These are phyloP conservation scores for Colletotrichum theobromicola DNA, from an alignment of 2,329 filamentous ascomycete genomes.

Conservation along the genomic window DNA sequence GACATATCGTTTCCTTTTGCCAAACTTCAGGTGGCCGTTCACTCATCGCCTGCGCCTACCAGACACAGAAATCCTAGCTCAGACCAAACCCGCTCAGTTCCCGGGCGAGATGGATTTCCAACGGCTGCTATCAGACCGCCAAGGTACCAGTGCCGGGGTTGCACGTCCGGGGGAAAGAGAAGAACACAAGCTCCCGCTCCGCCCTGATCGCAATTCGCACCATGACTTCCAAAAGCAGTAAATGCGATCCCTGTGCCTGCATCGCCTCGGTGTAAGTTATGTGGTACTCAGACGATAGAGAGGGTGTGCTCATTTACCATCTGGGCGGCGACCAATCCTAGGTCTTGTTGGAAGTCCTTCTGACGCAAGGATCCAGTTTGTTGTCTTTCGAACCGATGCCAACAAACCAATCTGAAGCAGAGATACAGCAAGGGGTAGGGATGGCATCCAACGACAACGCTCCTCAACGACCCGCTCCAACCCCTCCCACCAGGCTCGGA, in stretches of 20 bases:
- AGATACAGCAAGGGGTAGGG: neutral
- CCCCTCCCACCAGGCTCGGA: neutral
- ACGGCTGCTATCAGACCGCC: neutral
- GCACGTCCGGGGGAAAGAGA: neutral
- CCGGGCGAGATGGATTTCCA: neutral
- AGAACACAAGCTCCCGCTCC: neutral
- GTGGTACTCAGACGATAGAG: neutral
- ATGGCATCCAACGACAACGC: neutral
- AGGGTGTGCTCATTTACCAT: neutral
- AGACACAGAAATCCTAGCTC: neutral
- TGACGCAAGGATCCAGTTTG: neutral
- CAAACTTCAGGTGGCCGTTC: neutral
- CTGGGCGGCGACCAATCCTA: neutral
- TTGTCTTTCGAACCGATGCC: neutral
- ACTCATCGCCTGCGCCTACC: neutral
- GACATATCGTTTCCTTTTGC: neutral
- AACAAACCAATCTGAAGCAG: neutral
- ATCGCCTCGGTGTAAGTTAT: neutral
- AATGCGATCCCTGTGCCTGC: neutral
- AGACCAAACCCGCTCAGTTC: neutral
- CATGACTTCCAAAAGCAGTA: neutral
- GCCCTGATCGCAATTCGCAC: neutral
- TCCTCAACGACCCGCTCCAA: neutral
- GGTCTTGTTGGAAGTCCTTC: neutral
- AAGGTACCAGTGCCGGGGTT: neutral